phyloP scores from a whole-genome alignment of 345 rosid species.

The Eutrema heterophyllum region DNA sequence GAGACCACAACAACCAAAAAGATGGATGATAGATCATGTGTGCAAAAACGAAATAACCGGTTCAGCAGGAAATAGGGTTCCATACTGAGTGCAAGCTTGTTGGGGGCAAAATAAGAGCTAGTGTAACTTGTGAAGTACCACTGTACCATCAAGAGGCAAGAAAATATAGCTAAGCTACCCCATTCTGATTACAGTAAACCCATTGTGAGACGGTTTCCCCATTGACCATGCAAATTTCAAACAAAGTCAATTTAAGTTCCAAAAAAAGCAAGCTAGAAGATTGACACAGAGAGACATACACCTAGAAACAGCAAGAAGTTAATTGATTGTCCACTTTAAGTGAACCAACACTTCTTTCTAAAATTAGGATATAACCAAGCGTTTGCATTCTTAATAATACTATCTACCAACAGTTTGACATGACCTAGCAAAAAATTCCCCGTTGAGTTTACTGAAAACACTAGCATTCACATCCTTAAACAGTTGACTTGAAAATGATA shows the following conservation, averaged over 20 bases:
- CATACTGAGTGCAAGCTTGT: conserved; percentile 9
- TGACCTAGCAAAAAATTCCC: not conserved
- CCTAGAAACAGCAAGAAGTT: conserved; percentile 4
- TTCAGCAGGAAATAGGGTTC: conserved; percentile 9
- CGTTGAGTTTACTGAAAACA: not conserved
- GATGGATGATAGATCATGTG: conserved; percentile 6
- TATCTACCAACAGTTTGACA: not conserved
- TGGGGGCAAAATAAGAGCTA: conserved; percentile 2
- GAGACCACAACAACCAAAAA: not conserved
- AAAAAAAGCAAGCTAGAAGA: not conserved
- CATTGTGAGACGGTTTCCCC: not conserved
- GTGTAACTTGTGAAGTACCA: conserved; percentile 2
- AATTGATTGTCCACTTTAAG: not conserved
- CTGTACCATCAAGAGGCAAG: not conserved
- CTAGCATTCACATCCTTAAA: conserved; percentile 9
- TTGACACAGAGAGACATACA: not conserved
- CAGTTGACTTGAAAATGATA: not conserved
- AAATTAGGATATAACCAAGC: conserved; percentile 16
- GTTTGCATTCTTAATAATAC: not conserved
- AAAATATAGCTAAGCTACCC: conserved; percentile 4
- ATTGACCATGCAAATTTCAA: not conserved
- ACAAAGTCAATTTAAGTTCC: not conserved
- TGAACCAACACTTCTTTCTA: not conserved
- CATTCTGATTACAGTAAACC: not conserved
- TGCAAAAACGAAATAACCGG: not conserved